A percentile compares a stretch with the other conserved stretches of the same genome.
phyloP scores from a whole-genome alignment of 352 stramenopile species.

The Achlya hypogyna region DNA sequence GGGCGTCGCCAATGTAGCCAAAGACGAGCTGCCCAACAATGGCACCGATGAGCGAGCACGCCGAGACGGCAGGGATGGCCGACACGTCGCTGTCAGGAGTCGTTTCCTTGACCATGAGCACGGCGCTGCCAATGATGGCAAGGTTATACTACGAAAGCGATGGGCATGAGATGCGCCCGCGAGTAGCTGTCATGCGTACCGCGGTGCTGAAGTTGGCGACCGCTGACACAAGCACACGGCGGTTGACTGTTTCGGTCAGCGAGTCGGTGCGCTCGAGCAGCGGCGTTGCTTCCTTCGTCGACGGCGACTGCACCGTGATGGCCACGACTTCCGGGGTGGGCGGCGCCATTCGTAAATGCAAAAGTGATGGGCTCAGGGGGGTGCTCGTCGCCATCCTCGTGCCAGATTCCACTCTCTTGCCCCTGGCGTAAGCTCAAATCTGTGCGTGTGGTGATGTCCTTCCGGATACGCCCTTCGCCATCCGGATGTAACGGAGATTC shows the following conservation, averaged over 20 bases:
- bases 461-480: background rate
- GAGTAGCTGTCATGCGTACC: conserved; percentile 26
- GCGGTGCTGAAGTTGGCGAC: conserved; percentile 76
- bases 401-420: background rate
- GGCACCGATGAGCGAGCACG: conserved; percentile 65
- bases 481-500: background rate
- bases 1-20: conserved; percentile 59
- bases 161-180: background rate
- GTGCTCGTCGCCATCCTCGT: background rate
- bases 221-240: conserved; percentile 45
- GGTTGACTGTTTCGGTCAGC: conserved; percentile 15
- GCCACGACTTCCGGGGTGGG: background rate
- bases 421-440: background rate
- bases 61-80: conserved; percentile 44
- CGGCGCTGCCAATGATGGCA: conserved; percentile 57
- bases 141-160: conserved; percentile 57
- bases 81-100: conserved; percentile 34
- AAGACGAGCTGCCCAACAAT: conserved; percentile 74
- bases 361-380: background rate
- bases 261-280: conserved; percentile 11
- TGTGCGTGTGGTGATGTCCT: background rate
- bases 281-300: background rate
- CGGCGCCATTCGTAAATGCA: background rate
- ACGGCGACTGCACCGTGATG: background rate
- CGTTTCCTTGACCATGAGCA: conserved; percentile 38